These are phyloP conservation scores for Euphrasia confusa DNA, from an alignment of 257 asterid genomes.

Conservation along the genomic window DNA sequence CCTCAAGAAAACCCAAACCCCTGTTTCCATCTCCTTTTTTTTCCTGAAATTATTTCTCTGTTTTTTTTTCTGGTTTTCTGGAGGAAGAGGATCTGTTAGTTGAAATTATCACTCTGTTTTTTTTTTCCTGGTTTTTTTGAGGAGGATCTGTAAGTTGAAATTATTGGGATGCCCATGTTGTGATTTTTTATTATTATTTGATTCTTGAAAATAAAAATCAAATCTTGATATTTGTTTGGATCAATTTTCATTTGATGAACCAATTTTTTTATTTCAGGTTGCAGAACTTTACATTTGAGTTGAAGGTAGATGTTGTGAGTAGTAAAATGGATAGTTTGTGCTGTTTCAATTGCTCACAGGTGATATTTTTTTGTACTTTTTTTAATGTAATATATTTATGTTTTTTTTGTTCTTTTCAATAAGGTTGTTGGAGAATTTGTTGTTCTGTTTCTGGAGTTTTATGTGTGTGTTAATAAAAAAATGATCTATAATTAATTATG, in stretches of 20 bases:
- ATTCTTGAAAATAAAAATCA: conserved; percentile 27
- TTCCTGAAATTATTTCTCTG: background rate
- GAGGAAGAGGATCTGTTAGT: conserved; percentile 57
- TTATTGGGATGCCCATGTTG: conserved; percentile 26
- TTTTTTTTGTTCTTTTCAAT: background rate
- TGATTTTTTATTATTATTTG: conserved; percentile 27
- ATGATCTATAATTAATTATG: background rate
- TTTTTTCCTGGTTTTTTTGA: background rate
- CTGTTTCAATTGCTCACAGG: conserved; percentile 70
- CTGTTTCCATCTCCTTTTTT: conserved; percentile 2
- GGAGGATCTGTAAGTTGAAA: conserved; percentile 56
- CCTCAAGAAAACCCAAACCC: conserved; percentile 6
- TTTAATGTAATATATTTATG: background rate
- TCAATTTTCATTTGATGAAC: conserved; percentile 28
- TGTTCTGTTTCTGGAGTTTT: background rate
- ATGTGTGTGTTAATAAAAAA: background rate
- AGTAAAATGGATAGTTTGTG: conserved; percentile 56
- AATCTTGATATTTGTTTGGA: conserved; percentile 29
- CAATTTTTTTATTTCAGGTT: conserved; percentile 34
- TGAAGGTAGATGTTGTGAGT: conserved; percentile 42
- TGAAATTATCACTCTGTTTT: background rate
- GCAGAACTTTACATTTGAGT: conserved; percentile 28
- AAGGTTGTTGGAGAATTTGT: conserved; percentile 13
- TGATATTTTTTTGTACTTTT: conserved; percentile 24
- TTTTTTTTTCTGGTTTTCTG: conserved; percentile 23